phyloP scores from a whole-genome alignment of 2,329 filamentous ascomycete genomes.

The Pseudogymnoascus sp. region DNA sequence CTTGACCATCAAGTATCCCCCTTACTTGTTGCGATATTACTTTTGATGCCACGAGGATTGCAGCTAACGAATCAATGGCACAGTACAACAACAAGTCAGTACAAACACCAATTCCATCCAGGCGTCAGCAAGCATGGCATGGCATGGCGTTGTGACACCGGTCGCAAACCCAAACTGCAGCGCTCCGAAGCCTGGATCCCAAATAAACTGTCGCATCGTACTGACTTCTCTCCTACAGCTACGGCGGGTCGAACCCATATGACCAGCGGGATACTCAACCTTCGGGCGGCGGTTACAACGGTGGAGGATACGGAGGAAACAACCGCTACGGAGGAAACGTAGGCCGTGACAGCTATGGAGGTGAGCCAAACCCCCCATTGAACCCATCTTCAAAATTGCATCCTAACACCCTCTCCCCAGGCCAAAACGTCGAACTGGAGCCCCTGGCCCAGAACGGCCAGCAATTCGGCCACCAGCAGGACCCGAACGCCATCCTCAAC shows the following conservation, averaged over 20 bases:
- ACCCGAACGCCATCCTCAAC: constrained; percentile 74
- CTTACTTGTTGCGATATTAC: neutral
- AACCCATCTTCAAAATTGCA: constrained; percentile 8
- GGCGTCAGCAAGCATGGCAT: constrained; percentile 9
- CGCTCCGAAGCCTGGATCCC: neutral
- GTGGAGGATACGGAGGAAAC: constrained; percentile 23
- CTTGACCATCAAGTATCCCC: neutral
- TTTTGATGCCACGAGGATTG: neutral
- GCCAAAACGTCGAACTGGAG: constrained; percentile 58
- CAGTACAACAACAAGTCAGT: constrained; percentile 38
- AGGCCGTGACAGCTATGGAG: constrained; percentile 34
- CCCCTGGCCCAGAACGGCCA: constrained; percentile 47
- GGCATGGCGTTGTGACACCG: neutral
- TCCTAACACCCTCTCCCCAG: constrained; percentile 14
- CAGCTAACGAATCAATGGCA: constrained; percentile 22
- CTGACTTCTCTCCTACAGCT: constrained; percentile 33
- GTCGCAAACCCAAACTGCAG: constrained; percentile 8
- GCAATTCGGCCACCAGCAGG: constrained; percentile 39
- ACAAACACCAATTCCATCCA: constrained; percentile 13
- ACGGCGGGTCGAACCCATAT: constrained; percentile 53
- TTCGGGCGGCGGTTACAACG: constrained; percentile 34
- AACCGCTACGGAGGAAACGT: constrained; percentile 23
- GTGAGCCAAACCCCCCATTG: constrained; percentile 23
- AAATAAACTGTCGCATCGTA: constrained; percentile 27
- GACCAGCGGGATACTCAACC: constrained; percentile 42